Evolutionary conservation across 169 alveolate species (phyloP).

Genomic region (Cyclospora cayetanensis): DNA sequence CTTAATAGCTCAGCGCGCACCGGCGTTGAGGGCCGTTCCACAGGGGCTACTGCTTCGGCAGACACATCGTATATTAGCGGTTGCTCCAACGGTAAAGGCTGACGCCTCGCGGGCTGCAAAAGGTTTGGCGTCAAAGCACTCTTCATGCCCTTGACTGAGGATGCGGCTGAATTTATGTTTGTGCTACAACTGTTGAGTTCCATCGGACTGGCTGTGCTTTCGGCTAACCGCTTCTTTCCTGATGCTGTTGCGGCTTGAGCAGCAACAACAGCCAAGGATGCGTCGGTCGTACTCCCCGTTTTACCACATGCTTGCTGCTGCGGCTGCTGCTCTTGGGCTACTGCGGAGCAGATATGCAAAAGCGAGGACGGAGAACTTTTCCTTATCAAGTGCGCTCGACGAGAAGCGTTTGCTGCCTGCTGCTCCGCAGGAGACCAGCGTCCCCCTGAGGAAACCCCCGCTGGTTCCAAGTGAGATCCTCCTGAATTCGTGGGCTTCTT

Average conservation of each 20-base stretch:
- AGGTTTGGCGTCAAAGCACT: constrained; percentile 34
- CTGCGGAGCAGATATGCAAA: neutral
- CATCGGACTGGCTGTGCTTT: neutral
- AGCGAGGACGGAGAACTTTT: constrained; percentile 13
- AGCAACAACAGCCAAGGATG: constrained; percentile 37
- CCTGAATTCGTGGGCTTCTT: neutral
- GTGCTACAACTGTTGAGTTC: constrained; percentile 27
- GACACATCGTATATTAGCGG: neutral
- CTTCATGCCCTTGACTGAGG: constrained; percentile 11
- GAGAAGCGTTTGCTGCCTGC: constrained; percentile 56
- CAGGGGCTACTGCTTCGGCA: neutral
- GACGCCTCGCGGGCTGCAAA: neutral
- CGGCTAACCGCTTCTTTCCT: neutral
- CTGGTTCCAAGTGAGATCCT: neutral
- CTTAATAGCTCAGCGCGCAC: constrained; percentile 33
- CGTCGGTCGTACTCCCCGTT: neutral
- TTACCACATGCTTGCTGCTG: constrained; percentile 38
- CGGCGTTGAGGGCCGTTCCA: constrained; percentile 22
- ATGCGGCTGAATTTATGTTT: neutral
- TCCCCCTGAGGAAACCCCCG: neutral
- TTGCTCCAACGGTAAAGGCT: constrained; percentile 15
- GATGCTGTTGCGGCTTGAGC: neutral
- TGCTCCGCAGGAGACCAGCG: constrained; percentile 49
- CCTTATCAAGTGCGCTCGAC: constrained; percentile 19
- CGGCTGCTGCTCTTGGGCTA: neutral